These are phyloP conservation scores for Diaporthe caulivora DNA, from an alignment of 2,329 filamentous ascomycete species.

Conservation along the genomic window DNA sequence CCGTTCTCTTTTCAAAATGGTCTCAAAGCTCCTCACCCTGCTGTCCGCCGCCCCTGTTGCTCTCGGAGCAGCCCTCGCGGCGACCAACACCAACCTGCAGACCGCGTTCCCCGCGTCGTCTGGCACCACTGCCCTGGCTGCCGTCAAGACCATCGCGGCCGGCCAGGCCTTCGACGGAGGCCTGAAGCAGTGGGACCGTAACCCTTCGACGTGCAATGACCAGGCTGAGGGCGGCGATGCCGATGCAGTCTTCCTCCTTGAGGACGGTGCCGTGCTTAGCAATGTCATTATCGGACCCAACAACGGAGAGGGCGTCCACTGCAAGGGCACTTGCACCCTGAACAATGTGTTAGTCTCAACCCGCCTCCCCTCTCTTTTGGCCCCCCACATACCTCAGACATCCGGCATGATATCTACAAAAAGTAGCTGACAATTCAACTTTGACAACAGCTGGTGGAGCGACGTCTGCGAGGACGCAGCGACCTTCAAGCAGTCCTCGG, in stretches of 20 bases:
- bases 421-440: slow-evolving; percentile 42
- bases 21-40: neutral
- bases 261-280: slow-evolving; percentile 60
- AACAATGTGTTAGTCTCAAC: slow-evolving; percentile 43
- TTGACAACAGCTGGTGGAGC: slow-evolving; percentile 49
- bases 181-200: slow-evolving; percentile 47
- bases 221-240: slow-evolving; percentile 44
- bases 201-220: slow-evolving; percentile 33
- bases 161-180: slow-evolving; percentile 56
- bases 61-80: slow-evolving; percentile 17
- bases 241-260: slow-evolving; percentile 63
- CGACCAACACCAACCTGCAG: slow-evolving; percentile 24
- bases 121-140: slow-evolving; percentile 51
- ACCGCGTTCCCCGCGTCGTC: slow-evolving; percentile 52
- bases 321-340: slow-evolving; percentile 59
- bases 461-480: slow-evolving; percentile 52
- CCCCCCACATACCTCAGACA: neutral
- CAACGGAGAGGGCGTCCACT: slow-evolving; percentile 62
- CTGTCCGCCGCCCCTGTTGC: slow-evolving; percentile 19
- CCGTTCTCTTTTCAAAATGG: slow-evolving; percentile 3
- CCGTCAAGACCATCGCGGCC: slow-evolving; percentile 46
- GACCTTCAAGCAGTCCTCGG: slow-evolving; percentile 50
- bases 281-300: slow-evolving; percentile 65
- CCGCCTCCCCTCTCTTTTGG: neutral
- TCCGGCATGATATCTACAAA: neutral